Evolutionary conservation across 192 early-diverging fungal species (phyloP).

Genomic region (Lobosporangium transversale): DNA sequence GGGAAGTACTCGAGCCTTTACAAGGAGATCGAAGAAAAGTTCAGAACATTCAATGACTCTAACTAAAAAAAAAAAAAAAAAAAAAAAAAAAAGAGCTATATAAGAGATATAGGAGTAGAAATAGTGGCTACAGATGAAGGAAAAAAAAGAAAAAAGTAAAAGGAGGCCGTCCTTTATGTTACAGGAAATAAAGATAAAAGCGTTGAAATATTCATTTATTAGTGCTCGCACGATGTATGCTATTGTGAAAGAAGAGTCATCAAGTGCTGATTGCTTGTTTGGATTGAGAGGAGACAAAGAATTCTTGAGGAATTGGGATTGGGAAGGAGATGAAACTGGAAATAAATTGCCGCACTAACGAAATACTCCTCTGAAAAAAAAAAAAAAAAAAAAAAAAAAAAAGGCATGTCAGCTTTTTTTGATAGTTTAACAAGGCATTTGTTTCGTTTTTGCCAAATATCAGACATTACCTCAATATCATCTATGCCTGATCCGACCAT

Average conservation of each 20-base stretch:
- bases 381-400: not conserved
- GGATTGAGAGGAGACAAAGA: slow-evolving; percentile 43
- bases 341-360: slow-evolving; percentile 23
- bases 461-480: slow-evolving; percentile 13
- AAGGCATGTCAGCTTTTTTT: not conserved
- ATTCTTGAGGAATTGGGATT: slow-evolving; percentile 33
- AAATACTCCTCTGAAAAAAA: slow-evolving; percentile 14
- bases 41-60: no score
- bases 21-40: slow-evolving; percentile 97
- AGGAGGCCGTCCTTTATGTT: no score
- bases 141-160: no score
- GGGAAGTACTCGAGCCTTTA: slow-evolving; percentile 91
- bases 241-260: no score
- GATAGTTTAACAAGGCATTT: not conserved
- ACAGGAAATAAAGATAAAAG: no score
- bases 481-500: slow-evolving; percentile 7
- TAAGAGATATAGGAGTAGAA: no score
- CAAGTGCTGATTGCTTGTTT: no score
- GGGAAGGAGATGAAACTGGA: slow-evolving; percentile 21
- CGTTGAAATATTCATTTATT: no score
- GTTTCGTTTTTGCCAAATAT: not conserved
- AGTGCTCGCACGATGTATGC: no score
- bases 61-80: no score
- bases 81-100: no score
- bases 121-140: no score